Evolutionary conservation across 257 asterid genomes (phyloP).

Genomic region (Ilex asprella): DNA sequence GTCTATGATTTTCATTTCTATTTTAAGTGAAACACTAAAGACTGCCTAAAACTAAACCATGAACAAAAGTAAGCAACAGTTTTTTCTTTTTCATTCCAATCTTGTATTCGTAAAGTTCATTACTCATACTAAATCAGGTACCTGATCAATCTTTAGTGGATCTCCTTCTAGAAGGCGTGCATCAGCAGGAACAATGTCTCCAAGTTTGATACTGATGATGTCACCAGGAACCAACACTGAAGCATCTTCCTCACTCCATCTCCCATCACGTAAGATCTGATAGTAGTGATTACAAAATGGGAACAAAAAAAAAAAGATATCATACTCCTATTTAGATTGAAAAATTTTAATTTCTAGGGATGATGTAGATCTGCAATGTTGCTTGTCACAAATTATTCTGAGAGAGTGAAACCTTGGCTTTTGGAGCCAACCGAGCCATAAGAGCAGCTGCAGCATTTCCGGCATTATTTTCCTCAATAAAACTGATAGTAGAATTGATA

Average conservation of each 20-base stretch:
- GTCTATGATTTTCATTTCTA: too few relatives aligned
- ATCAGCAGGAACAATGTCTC: constrained; percentile 42
- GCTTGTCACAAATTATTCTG: neutral
- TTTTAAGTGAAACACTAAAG: too few relatives aligned
- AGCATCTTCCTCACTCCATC: constrained; percentile 44
- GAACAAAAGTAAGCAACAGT: too few relatives aligned
- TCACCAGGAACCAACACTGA: constrained; percentile 35
- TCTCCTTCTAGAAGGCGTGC: constrained; percentile 40
- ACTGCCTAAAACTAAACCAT: too few relatives aligned
- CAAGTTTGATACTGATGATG: constrained; percentile 28
- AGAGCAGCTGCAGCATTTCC: constrained; percentile 68
- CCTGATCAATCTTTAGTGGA: constrained; percentile 43
- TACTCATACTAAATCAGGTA: neutral
- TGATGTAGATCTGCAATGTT: too few relatives aligned
- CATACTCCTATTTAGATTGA: too few relatives aligned
- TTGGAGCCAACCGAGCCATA: constrained; percentile 64
- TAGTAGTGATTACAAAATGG: neutral
- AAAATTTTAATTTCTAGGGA: too few relatives aligned
- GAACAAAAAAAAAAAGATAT: too few relatives aligned
- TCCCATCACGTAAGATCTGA: constrained; percentile 52
- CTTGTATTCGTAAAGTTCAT: too few relatives aligned
- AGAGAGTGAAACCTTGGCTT: constrained; percentile 32
- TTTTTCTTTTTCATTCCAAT: too few relatives aligned
- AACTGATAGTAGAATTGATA: constrained; percentile 55
- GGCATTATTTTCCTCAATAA: constrained; percentile 57